Evolutionary conservation across 129 eudicot species (phyloP).

Genomic region (Gnaphalium uliginosum): DNA sequence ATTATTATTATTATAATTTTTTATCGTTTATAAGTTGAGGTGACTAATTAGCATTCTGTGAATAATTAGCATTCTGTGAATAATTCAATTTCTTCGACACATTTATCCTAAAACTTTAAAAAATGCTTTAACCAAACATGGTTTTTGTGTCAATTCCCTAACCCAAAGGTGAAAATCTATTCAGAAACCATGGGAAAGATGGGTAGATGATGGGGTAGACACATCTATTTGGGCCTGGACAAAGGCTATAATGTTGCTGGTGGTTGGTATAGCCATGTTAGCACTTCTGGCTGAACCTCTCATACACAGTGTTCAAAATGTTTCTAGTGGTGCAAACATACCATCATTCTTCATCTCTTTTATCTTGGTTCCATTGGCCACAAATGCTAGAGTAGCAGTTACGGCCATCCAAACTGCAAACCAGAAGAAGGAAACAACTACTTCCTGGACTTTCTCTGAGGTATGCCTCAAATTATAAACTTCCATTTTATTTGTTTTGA

Average conservation of each 20-base stretch:
- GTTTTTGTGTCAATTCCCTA: background rate
- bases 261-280: slow-evolving; percentile 53
- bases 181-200: slow-evolving; percentile 54
- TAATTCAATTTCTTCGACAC: background rate
- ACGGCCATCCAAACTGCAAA: slow-evolving; percentile 54
- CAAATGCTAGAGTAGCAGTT: slow-evolving; percentile 62
- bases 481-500: background rate
- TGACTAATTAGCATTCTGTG: background rate
- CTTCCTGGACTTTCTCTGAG: slow-evolving; percentile 83
- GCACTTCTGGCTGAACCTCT: slow-evolving; percentile 76
- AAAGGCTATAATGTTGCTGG: slow-evolving; percentile 51
- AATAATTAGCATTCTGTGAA: too few species aligned
- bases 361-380: slow-evolving; percentile 65
- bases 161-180: slow-evolving; percentile 2
- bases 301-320: slow-evolving; percentile 56
- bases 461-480: slow-evolving; percentile 23
- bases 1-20: too few species aligned
- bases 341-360: slow-evolving; percentile 70
- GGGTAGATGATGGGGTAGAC: slow-evolving; percentile 44
- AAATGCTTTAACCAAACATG: background rate
- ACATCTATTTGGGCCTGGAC: slow-evolving; percentile 51
- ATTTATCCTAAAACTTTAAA: background rate
- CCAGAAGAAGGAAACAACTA: slow-evolving; percentile 43
- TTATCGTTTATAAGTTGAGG: background rate
- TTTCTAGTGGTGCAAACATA: slow-evolving; percentile 49